phyloP scores from a whole-genome alignment of 2,329 filamentous ascomycete genomes.

The Pestalotiopsis sp. region DNA sequence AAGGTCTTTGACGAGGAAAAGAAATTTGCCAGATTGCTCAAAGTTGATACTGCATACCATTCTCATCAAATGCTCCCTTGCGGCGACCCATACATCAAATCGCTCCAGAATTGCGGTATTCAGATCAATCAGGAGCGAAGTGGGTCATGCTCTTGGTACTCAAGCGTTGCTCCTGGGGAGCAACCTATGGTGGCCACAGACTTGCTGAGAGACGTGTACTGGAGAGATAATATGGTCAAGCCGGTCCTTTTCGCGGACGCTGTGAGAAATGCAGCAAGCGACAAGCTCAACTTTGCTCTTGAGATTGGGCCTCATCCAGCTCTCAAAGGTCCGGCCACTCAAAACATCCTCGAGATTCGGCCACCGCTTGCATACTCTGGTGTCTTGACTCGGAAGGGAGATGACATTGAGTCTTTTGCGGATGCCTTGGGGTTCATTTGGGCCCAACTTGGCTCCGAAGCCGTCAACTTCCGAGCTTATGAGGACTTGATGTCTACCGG shows the following conservation, averaged over 20 bases:
- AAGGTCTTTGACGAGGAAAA: constrained; percentile 16
- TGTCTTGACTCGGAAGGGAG: background rate
- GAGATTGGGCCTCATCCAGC: constrained; percentile 42
- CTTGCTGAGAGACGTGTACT: constrained; percentile 20
- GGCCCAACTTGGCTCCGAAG: background rate
- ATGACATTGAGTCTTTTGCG: background rate
- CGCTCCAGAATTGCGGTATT: background rate
- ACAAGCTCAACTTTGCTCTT: constrained; percentile 22
- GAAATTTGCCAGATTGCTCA: constrained; percentile 28
- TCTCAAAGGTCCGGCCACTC: constrained; percentile 40
- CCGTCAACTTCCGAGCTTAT: background rate
- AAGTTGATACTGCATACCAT: constrained; percentile 41
- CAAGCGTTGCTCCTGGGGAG: constrained; percentile 12
- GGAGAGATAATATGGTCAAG: constrained; percentile 23
- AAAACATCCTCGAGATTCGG: constrained; percentile 18
- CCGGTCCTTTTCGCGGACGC: constrained; percentile 29
- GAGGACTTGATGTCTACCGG: background rate
- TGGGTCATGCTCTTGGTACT: constrained; percentile 13
- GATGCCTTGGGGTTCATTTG: background rate
- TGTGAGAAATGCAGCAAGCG: background rate
- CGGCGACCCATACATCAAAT: constrained; percentile 15
- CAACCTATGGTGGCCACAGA: background rate
- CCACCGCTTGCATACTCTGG: background rate
- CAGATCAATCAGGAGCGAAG: background rate
- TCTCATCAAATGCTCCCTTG: constrained; percentile 35